These are phyloP conservation scores for Xylariaceae sp. DNA, from an alignment of 2,329 filamentous ascomycete species.

Conservation along the genomic window DNA sequence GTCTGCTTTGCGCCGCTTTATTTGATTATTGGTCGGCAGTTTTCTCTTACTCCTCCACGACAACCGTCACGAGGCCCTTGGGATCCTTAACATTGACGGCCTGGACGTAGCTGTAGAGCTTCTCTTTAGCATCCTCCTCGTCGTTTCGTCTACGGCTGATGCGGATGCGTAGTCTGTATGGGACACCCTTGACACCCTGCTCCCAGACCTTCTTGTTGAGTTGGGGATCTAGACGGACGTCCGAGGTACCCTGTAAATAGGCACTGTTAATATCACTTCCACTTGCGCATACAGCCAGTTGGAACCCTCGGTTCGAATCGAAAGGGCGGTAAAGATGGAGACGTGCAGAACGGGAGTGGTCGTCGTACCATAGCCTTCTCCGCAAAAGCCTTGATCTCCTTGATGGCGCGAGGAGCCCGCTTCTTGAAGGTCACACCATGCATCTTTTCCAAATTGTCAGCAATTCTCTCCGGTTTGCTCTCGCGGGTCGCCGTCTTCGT, in stretches of 20 bases:
- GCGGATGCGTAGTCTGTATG: conserved; percentile 94
- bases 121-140: conserved; percentile 99
- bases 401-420: conserved; percentile 95
- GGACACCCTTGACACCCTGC: conserved; percentile 96
- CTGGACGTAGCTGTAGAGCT: conserved; percentile 99
- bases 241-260: conserved; percentile 72
- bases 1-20: conserved; percentile 22
- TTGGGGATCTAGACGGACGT: conserved; percentile 97
- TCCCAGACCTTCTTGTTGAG: conserved; percentile 99
- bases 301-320: neutral
- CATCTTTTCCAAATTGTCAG: conserved; percentile 58
- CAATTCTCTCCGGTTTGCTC: conserved; percentile 9
- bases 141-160: conserved; percentile 99
- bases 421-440: conserved; percentile 99
- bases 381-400: conserved; percentile 98
- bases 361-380: conserved; percentile 87
- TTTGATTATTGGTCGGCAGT: conserved; percentile 16
- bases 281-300: neutral
- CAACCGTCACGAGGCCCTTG: conserved; percentile 91
- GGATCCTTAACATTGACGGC: conserved; percentile 99
- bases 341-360: conserved; percentile 7
- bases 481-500: neutral
- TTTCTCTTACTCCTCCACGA: conserved; percentile 67
- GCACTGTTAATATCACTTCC: conserved; percentile 21
- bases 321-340: neutral